Percentiles rank a stretch among this genome's conserved stretches.
These are phyloP conservation scores for Malus domestica DNA, from an alignment of 306 rosid species.

Conservation along the genomic window ASM211411v1 NC_041801.1:11626001-11626500, in stretches of 20 bases:
- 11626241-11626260: not conserved
- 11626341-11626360: not conserved
- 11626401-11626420: not conserved
- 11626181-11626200: too few species aligned
- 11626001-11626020: not conserved
- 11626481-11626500: not conserved
- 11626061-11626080: not conserved
- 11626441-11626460: too few species aligned
- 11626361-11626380: not conserved
- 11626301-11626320: not conserved
- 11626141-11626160: not conserved
- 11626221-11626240: not conserved
- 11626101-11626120: too few species aligned
- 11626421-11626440: too few species aligned
- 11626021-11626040: too few species aligned
- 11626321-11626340: not conserved
- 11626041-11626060: not conserved
- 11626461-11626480: not conserved
- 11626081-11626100: not conserved
- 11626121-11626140: too few species aligned
- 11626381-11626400: not conserved
- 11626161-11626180: not conserved
- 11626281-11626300: not conserved
- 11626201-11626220: not conserved
- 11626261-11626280: not conserved